Evolutionary conservation across 352 stramenopile species (phyloP), one percentile per base, ranked within the genome.

Genomic region (Globisporangium alternatum): DNA sequence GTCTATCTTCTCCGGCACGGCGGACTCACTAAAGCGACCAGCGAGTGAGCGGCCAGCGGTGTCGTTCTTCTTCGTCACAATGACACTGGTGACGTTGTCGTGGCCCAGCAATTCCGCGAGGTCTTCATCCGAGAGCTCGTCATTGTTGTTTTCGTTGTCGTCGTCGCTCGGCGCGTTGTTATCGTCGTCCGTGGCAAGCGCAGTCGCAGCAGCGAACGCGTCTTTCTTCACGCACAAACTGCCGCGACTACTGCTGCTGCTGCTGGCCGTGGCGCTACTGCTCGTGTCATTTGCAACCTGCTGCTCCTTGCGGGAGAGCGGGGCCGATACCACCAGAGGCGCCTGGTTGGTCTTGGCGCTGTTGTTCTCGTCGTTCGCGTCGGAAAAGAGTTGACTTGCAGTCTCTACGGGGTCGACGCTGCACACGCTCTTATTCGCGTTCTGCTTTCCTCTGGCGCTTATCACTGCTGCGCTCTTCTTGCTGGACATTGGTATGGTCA

Each of bases 1-100:
- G 60, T 90, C 77, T 30, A 80, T 67, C 37, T 69, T 62, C 35
- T 64, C 62, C 15, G 60, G 66, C 41, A 72, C 55, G 8, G 62
- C 55, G 9, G 66, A 69, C n/a, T 67, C 66, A 25, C 62, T 65
- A 44, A 69, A 69, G 48, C 56, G 66, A 15, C 57, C 60, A 1
- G 37, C 51, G 17, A 21, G 54, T 3, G 44, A 64, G 19, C 49
- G 45, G 13, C 39, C 39, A 5, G n/a, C 21, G 35, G 12, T 15
- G 35, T 15, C 35, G n/a, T 17, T 37, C 13, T 51, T 41, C 3
- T 51, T 60, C 55, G 49, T 51, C 22, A 22, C 37, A 30, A 5
- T 60, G 37, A 13, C 13, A 37, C 21, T 15, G 54, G 3, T 25
- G 30, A 6, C 19, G 28, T 37, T 45, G 19, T 48, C 25, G n/a